Evolutionary conservation across 192 early-diverging fungal species (phyloP).

Genomic region (Coemansia sp.): DNA sequence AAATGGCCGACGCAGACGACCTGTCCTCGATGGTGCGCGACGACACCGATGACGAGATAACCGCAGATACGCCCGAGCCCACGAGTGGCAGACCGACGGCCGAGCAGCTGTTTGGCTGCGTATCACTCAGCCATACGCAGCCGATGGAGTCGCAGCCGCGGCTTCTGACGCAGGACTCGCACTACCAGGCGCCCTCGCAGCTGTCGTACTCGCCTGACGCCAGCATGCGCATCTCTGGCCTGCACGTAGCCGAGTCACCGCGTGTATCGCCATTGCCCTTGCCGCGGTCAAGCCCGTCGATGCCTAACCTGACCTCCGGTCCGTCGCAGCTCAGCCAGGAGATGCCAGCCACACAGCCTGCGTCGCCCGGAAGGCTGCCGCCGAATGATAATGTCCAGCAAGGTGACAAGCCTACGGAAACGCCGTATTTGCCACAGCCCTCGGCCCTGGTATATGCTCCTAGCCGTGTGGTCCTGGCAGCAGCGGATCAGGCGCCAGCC

Average conservation of each 20-base stretch:
- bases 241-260: conserved; percentile 28
- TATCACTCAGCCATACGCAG: not conserved
- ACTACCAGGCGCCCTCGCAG: conserved; percentile 5
- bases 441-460: conserved; percentile 39
- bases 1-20: not conserved
- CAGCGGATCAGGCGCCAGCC: not conserved
- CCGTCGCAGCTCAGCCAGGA: not conserved
- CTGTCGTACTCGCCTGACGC: not conserved
- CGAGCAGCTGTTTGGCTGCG: not conserved
- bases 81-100: not conserved
- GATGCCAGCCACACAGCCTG: conserved; percentile 24
- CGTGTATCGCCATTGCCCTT: not conserved
- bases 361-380: conserved; percentile 28
- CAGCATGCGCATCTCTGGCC: not conserved
- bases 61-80: too few relatives aligned
- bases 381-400: not conserved
- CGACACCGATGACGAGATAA: too few relatives aligned
- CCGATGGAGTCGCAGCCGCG: conserved; percentile 2
- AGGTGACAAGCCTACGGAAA: not conserved
- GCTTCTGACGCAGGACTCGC: conserved; percentile 9
- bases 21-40: too few relatives aligned
- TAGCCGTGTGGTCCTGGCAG: conserved; percentile 15
- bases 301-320: not conserved
- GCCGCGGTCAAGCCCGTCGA: not conserved
- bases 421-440: conserved; percentile 21